Evolutionary conservation across 495 filamentous ascomycete genomes (phyloP).

Genomic region (Penicillium macrosclerotiorum): DNA sequence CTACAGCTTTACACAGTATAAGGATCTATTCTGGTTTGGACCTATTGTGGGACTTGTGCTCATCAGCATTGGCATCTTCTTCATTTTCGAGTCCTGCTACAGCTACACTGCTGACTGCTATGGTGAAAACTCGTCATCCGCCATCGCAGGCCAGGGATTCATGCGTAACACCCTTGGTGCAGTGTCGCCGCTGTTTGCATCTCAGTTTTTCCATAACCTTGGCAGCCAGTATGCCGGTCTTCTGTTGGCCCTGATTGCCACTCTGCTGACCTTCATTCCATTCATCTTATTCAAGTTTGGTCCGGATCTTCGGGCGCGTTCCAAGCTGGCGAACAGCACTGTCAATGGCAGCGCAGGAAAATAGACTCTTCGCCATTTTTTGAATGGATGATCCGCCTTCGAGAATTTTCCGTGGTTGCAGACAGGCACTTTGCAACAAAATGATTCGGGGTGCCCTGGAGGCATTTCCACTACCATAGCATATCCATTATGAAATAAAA

Average conservation of each 20-base stretch:
- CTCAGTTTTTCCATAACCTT: constrained; percentile 46
- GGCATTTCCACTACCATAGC: too few species aligned
- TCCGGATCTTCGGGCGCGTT: constrained; percentile 35
- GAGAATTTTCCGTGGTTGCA: too few species aligned
- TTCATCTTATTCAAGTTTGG: constrained; percentile 44
- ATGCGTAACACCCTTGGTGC: constrained; percentile 50
- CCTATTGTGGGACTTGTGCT: constrained; percentile 54
- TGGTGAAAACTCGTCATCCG: constrained; percentile 41
- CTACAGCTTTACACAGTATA: constrained; percentile 75
- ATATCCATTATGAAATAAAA: too few species aligned
- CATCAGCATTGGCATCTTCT: constrained; percentile 47
- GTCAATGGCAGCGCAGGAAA: constrained; percentile 11
- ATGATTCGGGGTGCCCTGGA: too few species aligned
- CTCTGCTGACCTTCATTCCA: constrained; percentile 40
- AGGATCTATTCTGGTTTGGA: constrained; percentile 60
- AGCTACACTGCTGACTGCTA: constrained; percentile 48
- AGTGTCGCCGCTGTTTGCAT: constrained; percentile 48
- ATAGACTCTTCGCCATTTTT: too few species aligned
- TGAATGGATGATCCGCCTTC: too few species aligned
- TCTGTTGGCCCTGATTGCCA: constrained; percentile 39
- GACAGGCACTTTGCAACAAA: too few species aligned
- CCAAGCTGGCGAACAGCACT: constrained; percentile 27
- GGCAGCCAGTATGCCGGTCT: constrained; percentile 45
- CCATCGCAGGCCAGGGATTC: constrained; percentile 50
- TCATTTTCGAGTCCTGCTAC: constrained; percentile 45